phyloP scores from a whole-genome alignment of 2,329 filamentous ascomycete species.

The Nemania sp. region DNA sequence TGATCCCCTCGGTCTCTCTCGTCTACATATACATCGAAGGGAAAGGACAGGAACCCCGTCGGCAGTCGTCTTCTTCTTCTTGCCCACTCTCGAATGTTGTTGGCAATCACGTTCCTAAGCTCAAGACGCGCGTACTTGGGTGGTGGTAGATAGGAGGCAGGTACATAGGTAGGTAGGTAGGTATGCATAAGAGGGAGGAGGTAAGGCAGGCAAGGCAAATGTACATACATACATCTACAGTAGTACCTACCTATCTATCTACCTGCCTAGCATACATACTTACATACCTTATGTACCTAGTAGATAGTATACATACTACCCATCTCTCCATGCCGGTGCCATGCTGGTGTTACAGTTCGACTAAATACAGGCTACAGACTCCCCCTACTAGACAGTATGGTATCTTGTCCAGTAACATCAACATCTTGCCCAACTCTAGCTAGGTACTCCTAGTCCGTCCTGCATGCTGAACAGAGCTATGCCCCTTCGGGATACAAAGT shows the following conservation, averaged over 20 bases:
- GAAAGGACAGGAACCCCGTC: background rate
- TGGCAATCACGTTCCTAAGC: background rate
- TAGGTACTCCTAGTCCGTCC: conserved; percentile 33
- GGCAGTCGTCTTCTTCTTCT: background rate
- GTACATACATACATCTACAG: background rate
- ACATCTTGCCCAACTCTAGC: conserved; percentile 29
- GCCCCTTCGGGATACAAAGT: conserved; percentile 35
- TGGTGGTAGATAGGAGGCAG: background rate
- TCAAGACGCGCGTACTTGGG: conserved; percentile 2
- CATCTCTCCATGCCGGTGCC: background rate
- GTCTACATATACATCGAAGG: background rate
- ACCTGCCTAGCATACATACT: no score
- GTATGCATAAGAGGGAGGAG: no score
- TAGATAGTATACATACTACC: background rate
- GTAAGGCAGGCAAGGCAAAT: background rate
- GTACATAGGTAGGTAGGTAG: conserved; percentile 1
- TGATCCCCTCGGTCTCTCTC: background rate
- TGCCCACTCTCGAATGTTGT: background rate
- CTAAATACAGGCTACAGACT: conserved; percentile 16
- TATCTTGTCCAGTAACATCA: conserved; percentile 27
- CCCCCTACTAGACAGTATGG: conserved; percentile 14
- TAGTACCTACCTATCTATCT: no score
- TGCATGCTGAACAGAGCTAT: conserved; percentile 41
- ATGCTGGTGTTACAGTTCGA: conserved; percentile 1
- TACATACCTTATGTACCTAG: no score